These are phyloP conservation scores for Metschnikowia colocasiae DNA, from an alignment of 805 yeast genomes.

Conservation along the genomic window DNA sequence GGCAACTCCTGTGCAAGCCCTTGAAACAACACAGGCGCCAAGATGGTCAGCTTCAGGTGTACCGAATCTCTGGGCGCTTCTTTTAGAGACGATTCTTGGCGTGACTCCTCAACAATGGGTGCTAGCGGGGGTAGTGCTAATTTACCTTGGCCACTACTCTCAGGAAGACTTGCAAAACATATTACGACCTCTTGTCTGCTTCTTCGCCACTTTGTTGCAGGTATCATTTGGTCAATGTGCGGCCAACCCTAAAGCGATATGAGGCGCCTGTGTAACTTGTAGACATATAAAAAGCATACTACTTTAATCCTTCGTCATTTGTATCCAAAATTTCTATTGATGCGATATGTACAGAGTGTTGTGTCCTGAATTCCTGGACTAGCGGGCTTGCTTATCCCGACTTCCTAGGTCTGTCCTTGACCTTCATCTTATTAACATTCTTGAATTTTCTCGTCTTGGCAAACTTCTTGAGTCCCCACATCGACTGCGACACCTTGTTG, in stretches of 20 bases:
- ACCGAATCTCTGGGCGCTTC: neutral
- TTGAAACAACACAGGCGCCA: neutral
- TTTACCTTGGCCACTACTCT: constrained; percentile 4
- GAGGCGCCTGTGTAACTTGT: neutral
- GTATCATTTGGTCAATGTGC: neutral
- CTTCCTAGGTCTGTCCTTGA: constrained; percentile 82
- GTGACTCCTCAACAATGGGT: constrained; percentile 5
- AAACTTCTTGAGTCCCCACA: constrained; percentile 96
- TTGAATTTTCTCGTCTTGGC: constrained; percentile 93
- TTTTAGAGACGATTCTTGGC: neutral
- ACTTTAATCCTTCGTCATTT: neutral
- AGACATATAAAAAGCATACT: neutral
- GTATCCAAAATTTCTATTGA: neutral
- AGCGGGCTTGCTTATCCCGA: neutral
- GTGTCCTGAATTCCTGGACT: neutral
- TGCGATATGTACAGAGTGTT: constrained; percentile 1
- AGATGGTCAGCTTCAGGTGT: neutral
- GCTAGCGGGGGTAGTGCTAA: neutral
- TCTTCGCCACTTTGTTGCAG: constrained; percentile 1
- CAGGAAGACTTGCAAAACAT: neutral
- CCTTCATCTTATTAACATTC: constrained; percentile 76
- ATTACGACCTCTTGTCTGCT: neutral
- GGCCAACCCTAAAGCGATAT: neutral
- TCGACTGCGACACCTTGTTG: constrained; percentile 87
- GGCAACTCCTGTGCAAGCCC: neutral